phyloP scores from a whole-genome alignment of 768 basidiomycete species.

The Mrakia blollopis region DNA sequence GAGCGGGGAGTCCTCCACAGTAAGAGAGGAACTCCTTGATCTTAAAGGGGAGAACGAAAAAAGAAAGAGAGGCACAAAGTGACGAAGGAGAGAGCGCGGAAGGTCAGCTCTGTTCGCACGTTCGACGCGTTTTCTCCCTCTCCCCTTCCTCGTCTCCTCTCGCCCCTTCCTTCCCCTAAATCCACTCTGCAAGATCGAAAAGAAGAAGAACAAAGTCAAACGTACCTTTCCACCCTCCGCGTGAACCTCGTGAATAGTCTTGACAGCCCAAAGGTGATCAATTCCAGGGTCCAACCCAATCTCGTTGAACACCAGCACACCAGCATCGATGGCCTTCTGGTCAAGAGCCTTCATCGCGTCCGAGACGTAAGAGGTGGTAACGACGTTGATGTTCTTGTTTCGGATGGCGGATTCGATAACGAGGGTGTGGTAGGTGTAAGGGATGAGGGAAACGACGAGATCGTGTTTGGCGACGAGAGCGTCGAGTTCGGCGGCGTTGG shows the following conservation, averaged over 20 bases:
- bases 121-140: not conserved
- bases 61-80: not conserved
- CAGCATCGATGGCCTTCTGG: conserved; percentile 71
- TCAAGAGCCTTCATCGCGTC: conserved; percentile 86
- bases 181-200: not conserved
- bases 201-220: not conserved
- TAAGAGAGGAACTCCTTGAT: conserved; percentile 87
- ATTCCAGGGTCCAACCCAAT: conserved; percentile 96
- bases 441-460: conserved; percentile 92
- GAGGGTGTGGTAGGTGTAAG: conserved; percentile 80
- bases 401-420: conserved; percentile 91
- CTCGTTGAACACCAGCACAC: conserved; percentile 93
- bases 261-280: conserved; percentile 87
- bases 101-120: not conserved
- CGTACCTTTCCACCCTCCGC: conserved; percentile 89
- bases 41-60: conserved; percentile 44
- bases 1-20: conserved; percentile 93
- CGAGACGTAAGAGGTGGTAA: conserved; percentile 93
- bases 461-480: conserved; percentile 76
- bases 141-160: not conserved
- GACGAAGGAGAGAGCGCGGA: not conserved
- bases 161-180: not conserved
- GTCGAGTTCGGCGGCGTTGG: conserved; percentile 64
- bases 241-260: conserved; percentile 90
- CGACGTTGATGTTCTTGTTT: conserved; percentile 74